Conservation (phyloP, 805 yeast genomes). For the Kluyveromyces nonfermentans region DNA sequence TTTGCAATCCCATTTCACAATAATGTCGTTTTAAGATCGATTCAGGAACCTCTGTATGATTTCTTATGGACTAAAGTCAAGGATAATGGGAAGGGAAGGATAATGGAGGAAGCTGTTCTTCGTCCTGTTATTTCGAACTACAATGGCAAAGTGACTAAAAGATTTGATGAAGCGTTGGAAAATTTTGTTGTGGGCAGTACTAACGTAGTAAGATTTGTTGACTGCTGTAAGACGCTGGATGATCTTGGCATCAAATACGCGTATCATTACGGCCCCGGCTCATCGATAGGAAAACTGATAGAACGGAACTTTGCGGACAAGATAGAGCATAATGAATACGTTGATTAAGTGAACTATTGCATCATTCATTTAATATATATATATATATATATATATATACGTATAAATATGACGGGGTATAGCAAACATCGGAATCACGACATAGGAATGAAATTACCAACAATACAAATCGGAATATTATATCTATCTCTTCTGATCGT, state of each 20-base stretch:
- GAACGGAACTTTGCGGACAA: slow-evolving; percentile 17
- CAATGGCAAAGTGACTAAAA: slow-evolving; percentile 22
- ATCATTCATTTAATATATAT: not conserved
- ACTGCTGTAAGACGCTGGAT: slow-evolving; percentile 25
- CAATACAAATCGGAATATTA: slow-evolving; percentile 92
- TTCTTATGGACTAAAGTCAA: slow-evolving; percentile 26
- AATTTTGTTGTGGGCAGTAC: slow-evolving; percentile 26
- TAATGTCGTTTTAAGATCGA: slow-evolving; percentile 21
- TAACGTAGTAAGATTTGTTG: slow-evolving; percentile 27
- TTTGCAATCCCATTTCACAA: slow-evolving; percentile 29
- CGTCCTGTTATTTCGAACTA: slow-evolving; percentile 25
- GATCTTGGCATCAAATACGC: slow-evolving; percentile 10
- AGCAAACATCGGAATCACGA: slow-evolving; percentile 7
- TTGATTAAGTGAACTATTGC: not conserved
- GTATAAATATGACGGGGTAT: too few relatives aligned
- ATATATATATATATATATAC: not conserved
- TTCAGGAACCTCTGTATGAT: slow-evolving; percentile 27
- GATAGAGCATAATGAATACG: not conserved
- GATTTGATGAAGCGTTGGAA: slow-evolving; percentile 25
- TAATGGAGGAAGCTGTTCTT: slow-evolving; percentile 13
- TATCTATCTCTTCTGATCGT: slow-evolving; percentile 88
- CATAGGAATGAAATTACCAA: slow-evolving; percentile 89
- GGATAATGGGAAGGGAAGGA: slow-evolving; percentile 19
- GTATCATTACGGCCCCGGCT: slow-evolving; percentile 27
- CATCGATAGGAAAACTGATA: slow-evolving; percentile 21